Evolutionary conservation across 2,329 filamentous ascomycete genomes (phyloP).

Genomic region (Fusarium illudens): DNA sequence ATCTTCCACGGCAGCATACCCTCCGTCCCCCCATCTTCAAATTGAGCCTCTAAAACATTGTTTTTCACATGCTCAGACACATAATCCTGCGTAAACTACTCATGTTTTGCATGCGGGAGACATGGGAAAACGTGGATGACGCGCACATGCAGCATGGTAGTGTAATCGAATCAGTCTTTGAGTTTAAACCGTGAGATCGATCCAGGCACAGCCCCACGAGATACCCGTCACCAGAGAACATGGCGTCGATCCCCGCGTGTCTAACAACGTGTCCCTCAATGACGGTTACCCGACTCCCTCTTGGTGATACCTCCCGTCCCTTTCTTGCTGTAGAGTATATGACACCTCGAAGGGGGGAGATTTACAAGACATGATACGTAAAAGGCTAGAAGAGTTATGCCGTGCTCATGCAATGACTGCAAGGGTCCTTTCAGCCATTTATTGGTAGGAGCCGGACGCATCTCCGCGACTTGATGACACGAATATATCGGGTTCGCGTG

Average conservation of each 20-base stretch:
- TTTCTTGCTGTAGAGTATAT: constrained; percentile 19
- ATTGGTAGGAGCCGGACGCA: background rate
- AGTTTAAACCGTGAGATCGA: constrained; percentile 10
- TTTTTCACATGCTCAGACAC: background rate
- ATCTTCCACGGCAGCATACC: background rate
- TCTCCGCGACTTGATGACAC: constrained; percentile 23
- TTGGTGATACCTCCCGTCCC: background rate
- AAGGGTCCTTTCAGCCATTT: background rate
- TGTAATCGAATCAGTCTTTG: constrained; percentile 24
- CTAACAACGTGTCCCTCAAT: constrained; percentile 4
- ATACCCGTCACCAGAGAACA: constrained; percentile 10
- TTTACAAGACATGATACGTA: constrained; percentile 7
- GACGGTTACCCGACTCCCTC: background rate
- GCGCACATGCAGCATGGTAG: constrained; percentile 34
- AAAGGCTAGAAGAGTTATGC: constrained; percentile 13
- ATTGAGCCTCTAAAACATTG: background rate
- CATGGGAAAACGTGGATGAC: constrained; percentile 27
- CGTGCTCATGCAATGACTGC: background rate
- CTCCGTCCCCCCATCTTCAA: background rate
- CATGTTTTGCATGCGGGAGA: background rate
- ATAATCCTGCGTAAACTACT: background rate
- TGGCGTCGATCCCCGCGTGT: background rate
- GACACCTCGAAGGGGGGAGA: constrained; percentile 27
- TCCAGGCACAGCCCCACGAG: constrained; percentile 29
- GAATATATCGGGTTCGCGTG: constrained; percentile 1